Conservation (phyloP, 164 flowering plant species). For the Stephania cephalantha region DNA sequence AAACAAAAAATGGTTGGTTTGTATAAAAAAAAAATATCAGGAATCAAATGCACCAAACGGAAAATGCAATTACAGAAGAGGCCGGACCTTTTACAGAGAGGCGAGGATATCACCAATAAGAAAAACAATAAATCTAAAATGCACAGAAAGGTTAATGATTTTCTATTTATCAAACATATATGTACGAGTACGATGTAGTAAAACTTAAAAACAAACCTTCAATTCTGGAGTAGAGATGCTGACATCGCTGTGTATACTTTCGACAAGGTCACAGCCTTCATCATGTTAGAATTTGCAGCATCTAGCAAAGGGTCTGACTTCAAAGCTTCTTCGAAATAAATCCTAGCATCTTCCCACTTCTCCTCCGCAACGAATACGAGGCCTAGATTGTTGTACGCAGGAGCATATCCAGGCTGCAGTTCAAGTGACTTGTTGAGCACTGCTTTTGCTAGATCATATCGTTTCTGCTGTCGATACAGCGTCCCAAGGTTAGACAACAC, state of each 20-base stretch:
- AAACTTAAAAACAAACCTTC: neutral
- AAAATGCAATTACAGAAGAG: neutral
- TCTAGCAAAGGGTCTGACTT: conserved; percentile 72
- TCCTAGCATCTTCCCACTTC: conserved; percentile 69
- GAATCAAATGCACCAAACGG: neutral
- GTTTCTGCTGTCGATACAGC: conserved; percentile 62
- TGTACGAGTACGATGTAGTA: neutral
- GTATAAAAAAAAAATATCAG: neutral
- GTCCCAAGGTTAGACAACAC: conserved; percentile 81
- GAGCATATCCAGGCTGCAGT: conserved; percentile 84
- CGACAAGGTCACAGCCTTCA: conserved; percentile 53
- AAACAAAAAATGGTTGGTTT: neutral
- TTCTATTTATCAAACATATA: neutral
- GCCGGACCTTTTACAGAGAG: neutral
- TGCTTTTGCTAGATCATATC: conserved; percentile 62
- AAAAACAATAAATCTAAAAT: neutral
- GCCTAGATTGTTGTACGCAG: conserved; percentile 93
- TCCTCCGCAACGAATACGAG: conserved; percentile 90
- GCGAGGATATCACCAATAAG: neutral
- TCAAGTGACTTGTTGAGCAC: conserved; percentile 76
- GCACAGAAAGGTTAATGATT: neutral
- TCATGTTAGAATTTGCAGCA: conserved; percentile 78
- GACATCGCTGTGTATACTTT: conserved; percentile 29
- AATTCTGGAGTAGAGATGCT: conserved; percentile 14
- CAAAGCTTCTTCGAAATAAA: conserved; percentile 70